These are phyloP conservation scores for Boletus insuetus DNA, from an alignment of 768 basidiomycete genomes.

Conservation along the genomic window DNA sequence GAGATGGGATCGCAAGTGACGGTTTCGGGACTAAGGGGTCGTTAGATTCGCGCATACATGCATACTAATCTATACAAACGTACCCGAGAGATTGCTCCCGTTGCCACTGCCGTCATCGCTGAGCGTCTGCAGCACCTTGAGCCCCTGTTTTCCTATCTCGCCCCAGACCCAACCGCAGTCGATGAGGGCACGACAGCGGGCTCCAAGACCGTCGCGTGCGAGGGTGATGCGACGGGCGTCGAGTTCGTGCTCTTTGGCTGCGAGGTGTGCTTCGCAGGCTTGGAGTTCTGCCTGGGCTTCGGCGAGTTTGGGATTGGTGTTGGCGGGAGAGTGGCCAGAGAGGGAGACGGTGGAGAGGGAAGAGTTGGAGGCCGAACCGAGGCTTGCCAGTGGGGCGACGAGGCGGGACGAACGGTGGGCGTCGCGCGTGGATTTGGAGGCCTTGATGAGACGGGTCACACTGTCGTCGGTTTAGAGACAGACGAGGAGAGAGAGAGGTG, in stretches of 20 bases:
- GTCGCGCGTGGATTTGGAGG: conserved; percentile 55
- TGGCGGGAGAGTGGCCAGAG: conserved; percentile 11
- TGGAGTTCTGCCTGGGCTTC: conserved; percentile 75
- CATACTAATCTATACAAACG: background rate
- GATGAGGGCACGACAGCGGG: conserved; percentile 61
- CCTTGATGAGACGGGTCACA: conserved; percentile 76
- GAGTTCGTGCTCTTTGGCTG: conserved; percentile 65
- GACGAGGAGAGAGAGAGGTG: background rate
- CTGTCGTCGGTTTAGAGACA: conserved; percentile 34
- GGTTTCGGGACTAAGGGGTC: background rate
- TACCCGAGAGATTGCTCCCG: background rate
- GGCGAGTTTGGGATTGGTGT: conserved; percentile 45
- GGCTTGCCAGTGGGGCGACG: conserved; percentile 14
- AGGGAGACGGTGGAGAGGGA: conserved; percentile 36
- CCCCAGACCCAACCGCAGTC: conserved; percentile 70
- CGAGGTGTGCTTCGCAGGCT: conserved; percentile 76
- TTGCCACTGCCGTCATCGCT: background rate
- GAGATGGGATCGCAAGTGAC: conserved; percentile 1
- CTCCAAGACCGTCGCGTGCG: conserved; percentile 59
- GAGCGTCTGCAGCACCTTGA: conserved; percentile 32
- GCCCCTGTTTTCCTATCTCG: conserved; percentile 62
- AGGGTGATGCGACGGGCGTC: conserved; percentile 49
- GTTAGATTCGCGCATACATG: background rate
- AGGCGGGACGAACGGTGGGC: conserved; percentile 31
- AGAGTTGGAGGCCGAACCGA: conserved; percentile 44